phyloP scores from a whole-genome alignment of 768 basidiomycete species.

The Pulveroboletus frians region DNA sequence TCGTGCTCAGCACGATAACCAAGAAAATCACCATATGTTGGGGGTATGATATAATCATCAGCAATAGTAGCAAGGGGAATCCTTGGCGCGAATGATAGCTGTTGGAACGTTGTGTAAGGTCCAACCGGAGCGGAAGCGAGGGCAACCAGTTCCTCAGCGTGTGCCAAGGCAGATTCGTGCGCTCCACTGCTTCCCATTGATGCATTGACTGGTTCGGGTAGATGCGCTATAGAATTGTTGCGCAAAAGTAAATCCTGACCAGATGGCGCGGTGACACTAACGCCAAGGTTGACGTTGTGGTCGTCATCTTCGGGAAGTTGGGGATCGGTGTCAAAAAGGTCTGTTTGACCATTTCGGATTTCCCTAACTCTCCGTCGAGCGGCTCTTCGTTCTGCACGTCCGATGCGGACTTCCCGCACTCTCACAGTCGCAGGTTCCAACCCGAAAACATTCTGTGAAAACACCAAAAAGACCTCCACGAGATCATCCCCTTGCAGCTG shows the following conservation, averaged over 20 bases:
- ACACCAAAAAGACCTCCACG: slow-evolving; percentile 87
- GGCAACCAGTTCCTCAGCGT: slow-evolving; percentile 62
- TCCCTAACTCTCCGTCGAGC: slow-evolving; percentile 77
- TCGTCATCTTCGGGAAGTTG: slow-evolving; percentile 46
- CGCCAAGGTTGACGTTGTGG: slow-evolving; percentile 54
- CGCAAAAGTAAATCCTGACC: slow-evolving; percentile 31
- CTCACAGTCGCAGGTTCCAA: slow-evolving; percentile 89
- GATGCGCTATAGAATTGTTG: slow-evolving; percentile 25
- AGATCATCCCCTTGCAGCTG: slow-evolving; percentile 90
- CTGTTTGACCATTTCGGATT: slow-evolving; percentile 47
- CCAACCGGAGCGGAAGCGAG: slow-evolving; percentile 69
- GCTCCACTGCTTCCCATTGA: slow-evolving; percentile 28
- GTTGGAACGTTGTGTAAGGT: slow-evolving; percentile 89
- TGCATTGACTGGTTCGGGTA: slow-evolving; percentile 19
- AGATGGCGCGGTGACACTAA: slow-evolving; percentile 54
- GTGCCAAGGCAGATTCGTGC: slow-evolving; percentile 36
- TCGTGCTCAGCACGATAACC: slow-evolving; percentile 64
- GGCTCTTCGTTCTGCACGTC: slow-evolving; percentile 80
- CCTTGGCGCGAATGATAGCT: slow-evolving; percentile 76
- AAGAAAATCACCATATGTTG: slow-evolving; percentile 78
- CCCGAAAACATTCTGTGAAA: slow-evolving; percentile 88
- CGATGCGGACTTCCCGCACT: slow-evolving; percentile 90
- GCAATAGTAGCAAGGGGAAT: slow-evolving; percentile 87
- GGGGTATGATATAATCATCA: slow-evolving; percentile 88
- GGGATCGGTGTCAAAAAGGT: slow-evolving; percentile 40